Evolutionary conservation across 495 filamentous ascomycete genomes (phyloP), one percentile per base, ranked within the genome.

Genomic region (Penicillium samsonianum): DNA sequence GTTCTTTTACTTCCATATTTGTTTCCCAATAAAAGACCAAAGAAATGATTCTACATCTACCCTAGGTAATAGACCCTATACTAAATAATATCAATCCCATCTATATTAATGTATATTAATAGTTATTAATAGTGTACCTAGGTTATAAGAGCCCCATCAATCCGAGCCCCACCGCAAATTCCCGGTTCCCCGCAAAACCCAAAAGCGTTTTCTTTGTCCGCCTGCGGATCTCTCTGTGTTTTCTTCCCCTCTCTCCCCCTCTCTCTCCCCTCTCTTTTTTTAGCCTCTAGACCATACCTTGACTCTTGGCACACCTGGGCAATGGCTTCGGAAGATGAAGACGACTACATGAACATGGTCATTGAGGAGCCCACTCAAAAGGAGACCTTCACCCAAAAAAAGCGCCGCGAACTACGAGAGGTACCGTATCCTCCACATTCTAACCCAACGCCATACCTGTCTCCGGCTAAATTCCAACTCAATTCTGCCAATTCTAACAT

Each of bases 311-410:
- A 52, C n/a, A 16, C 47, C 0, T 8, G 11, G 11, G 12, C 11
- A 14, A 68, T 72, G 69, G 44, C 68, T 16, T 42, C 59, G 31
- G 83, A 83, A 48, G 45, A 48, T 22, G 80, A 84, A 60, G 84
- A 87, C 9, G 85, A 88, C 64, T 88, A 87, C 66, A 84, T 88
- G 79, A 80, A 78, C 31, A 87, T 87, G 84, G 61, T 79, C 2
- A 80, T 88, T 57, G 70, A 76, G 33, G 84, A 86, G 44, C 78
- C 81, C 4, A 59, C 71, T 9, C 70, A 75, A 26, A 76, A 77
- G 40, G 85, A 88, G 61, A 82, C 83, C 16, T 84, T 82, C 20
- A 67, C 83, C 6, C 82, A 86, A 60, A 78, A 78, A 25, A 79
- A 77, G 48, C 73, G 74, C 14, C 82, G 84, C 43, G 73, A 77